Base-by-base conservation (phyloP, 2,329 filamentous ascomycete species). In the Trichoderma pleuroti region DNA sequence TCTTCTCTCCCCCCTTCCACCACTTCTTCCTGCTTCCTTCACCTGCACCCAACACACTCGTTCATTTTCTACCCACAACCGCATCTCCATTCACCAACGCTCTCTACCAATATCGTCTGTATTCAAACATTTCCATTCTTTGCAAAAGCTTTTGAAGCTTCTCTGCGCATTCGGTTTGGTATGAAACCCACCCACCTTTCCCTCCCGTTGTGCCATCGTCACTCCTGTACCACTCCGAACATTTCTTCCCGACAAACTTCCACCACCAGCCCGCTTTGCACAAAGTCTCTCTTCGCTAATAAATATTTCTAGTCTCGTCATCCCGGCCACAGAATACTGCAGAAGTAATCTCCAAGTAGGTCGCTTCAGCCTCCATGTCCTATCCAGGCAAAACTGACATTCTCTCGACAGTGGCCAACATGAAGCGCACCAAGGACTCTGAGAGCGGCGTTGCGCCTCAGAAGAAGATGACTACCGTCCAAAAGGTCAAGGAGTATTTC, bases 371-470 rank as follows among this genome's bases (percentile, higher is more conserved):
- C 64, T 16, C n/a, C 1, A 42, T 7, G 32, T 21, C 24, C 18
- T 28, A 26, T 39, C 6, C 21, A 3, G 8, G n/a, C 32, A 36
- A 18, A 26, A 32, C 73, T 78, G 65, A 78, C 60, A 59, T 11
- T 34, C n/a, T 28, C 11, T 49, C 21, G 10, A 26, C 28, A 79
- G 77, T 78, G 75, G 72, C 76, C 57, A 72, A 71, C 39, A 75
- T 76, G 73, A 77, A 76, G 72, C 76, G 68, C 46, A 74, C 76
- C 72, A 77, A 76, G 71, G 77, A 78, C 68, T 60, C 71, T 49
- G 77, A 78, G 60, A 75, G 76, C 57, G 76, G 72, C 57, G 69
- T 24, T 7, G 36, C 73, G 36, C 52, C 65, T 24, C 30, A 49
- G 54, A 64, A 57, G 11, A 64, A 71, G 49, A 28, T 39, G 66